Evolutionary conservation across 257 asterid genomes (phyloP), one percentile per base, ranked within the genome.

Genomic region (Rehmannia glutinosa): DNA sequence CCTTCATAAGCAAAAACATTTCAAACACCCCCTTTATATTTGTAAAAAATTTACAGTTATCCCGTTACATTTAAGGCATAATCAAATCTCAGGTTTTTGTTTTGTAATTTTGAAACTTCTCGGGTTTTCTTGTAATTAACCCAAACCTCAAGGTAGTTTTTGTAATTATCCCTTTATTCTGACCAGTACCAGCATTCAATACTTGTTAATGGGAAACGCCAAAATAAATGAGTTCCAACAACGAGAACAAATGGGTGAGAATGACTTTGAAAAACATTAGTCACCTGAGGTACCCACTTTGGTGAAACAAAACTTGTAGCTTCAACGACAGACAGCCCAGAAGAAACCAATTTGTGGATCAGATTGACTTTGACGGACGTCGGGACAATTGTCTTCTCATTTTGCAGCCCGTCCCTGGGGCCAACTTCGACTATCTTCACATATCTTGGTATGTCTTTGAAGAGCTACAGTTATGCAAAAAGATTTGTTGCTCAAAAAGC

Each of bases 261-360:
- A 17, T 15, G 62, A 24, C 51, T 52, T 60, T 58, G 28, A 45
- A 27, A 20, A 27, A 62, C 13, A 65, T 17, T 66, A 38, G 46
- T 79, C 82, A 92, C 98, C 97, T 92, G 99, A 50, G 97, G 99
- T 21, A 93, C 97, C 97, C 99, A 90, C 75, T 88, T 90, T 51
- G 97, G 97, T 2, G 99, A 93, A 56, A 93, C 99, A 70, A 93
- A 93, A 75, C 99, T 89, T 43, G 99, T 93, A 51, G 92, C 97
- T 78, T 93, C 99, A 62, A 93, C 92, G 58, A 90, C 96, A 13
- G 95, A 69, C 73, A 93, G 80, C 49, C 99, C 99, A 58, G 85
- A 75, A 23, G 92, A 83, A 73, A 85, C 96, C 53, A 93, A 75
- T 64, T 82, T 90, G 43, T 60, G 85, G 64, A 93, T 83, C 82